Percentiles rank a stretch among this genome's conserved stretches.
Evolutionary conservation across 2,329 filamentous ascomycete genomes (phyloP).

Genomic region (Drechslerella dactyloides): DNA sequence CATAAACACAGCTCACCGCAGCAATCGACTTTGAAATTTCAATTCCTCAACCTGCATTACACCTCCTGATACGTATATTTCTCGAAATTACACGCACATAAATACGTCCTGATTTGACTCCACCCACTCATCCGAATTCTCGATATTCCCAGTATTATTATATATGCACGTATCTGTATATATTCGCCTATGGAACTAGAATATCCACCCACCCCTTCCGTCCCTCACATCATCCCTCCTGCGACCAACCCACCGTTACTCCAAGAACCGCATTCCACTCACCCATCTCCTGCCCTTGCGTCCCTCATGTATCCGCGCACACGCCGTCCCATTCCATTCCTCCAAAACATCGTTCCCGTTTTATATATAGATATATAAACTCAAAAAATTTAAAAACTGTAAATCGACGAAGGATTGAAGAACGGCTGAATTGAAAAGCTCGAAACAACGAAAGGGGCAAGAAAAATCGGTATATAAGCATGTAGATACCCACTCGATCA

Average conservation of each 20-base stretch:
- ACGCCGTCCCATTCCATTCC: neutral
- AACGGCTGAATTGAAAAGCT: neutral
- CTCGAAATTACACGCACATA: too few relatives aligned
- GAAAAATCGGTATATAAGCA: neutral
- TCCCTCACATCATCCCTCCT: too few relatives aligned
- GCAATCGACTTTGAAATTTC: conserved; percentile 7
- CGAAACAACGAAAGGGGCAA: neutral
- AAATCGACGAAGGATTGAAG: neutral
- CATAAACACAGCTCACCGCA: neutral
- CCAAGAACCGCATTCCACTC: too few relatives aligned
- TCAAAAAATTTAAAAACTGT: too few relatives aligned
- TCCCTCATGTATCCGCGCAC: neutral
- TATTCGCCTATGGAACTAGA: too few relatives aligned
- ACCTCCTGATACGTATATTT: too few relatives aligned
- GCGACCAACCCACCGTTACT: too few relatives aligned
- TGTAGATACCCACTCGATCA: neutral
- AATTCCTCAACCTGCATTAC: neutral
- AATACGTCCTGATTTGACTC: too few relatives aligned
- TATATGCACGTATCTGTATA: neutral
- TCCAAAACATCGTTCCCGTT: neutral
- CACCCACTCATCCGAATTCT: too few relatives aligned
- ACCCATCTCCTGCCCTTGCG: too few relatives aligned
- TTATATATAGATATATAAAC: neutral
- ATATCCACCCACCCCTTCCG: too few relatives aligned
- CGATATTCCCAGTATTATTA: too few relatives aligned